Evolutionary conservation across 1,139 yeast species (phyloP).

Genomic region (Meyerozyma smithsonii): DNA sequence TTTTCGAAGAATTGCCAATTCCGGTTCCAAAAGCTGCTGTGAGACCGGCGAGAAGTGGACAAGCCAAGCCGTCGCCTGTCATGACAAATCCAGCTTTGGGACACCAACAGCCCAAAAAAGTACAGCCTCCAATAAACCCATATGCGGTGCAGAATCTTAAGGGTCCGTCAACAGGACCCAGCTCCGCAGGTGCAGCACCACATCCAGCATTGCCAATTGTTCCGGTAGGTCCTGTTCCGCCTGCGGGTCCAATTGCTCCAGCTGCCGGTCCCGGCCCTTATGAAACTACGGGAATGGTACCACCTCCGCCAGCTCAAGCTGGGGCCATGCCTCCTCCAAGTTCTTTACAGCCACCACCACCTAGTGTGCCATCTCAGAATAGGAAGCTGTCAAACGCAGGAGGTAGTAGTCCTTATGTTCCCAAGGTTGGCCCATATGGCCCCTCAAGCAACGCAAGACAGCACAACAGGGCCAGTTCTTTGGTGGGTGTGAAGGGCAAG

Average conservation of each 20-base stretch:
- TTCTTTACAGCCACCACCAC: conserved; percentile 6
- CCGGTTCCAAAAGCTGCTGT: conserved; percentile 21
- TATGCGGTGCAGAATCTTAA: conserved; percentile 5
- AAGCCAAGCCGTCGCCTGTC: conserved; percentile 6
- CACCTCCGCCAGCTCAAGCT: too few relatives aligned
- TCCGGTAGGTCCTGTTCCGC: not conserved
- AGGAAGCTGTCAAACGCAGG: conserved; percentile 12
- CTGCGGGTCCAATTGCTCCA: conserved; percentile 4
- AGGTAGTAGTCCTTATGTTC: conserved; percentile 43
- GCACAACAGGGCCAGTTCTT: conserved; percentile 41
- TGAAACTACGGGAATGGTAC: too few relatives aligned
- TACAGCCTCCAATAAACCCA: conserved; percentile 11
- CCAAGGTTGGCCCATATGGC: conserved; percentile 45
- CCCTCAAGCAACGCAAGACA: conserved; percentile 33
- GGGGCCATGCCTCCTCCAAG: not conserved
- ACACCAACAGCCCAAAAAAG: conserved; percentile 6
- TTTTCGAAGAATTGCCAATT: conserved; percentile 54
- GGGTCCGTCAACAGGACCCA: conserved; percentile 8
- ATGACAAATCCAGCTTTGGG: conserved; percentile 16
- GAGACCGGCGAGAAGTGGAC: conserved; percentile 29
- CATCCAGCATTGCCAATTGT: not conserved
- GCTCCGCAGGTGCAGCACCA: conserved; percentile 5
- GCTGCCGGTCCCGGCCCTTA: too few relatives aligned
- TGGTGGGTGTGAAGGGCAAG: conserved; percentile 39
- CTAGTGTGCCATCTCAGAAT: conserved; percentile 2